These are phyloP conservation scores for Cladosporium sp. DNA, from an alignment of 2,329 filamentous ascomycete genomes.

Conservation along the genomic window DNA sequence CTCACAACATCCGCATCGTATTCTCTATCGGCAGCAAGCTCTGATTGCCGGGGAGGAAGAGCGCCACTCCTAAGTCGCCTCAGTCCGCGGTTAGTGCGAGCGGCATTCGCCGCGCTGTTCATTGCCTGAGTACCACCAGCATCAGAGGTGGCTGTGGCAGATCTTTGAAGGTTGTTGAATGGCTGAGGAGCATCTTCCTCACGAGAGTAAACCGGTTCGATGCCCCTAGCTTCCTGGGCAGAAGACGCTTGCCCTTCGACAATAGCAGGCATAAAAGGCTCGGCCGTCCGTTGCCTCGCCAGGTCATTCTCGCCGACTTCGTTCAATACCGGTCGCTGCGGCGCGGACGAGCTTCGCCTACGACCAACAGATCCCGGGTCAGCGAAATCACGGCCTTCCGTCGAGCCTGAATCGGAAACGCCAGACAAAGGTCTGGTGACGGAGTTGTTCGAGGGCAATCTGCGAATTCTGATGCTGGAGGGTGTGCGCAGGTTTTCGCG, in stretches of 20 bases:
- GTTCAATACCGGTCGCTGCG: conserved; percentile 22
- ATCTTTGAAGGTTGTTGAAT: neutral
- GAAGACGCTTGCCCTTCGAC: conserved; percentile 22
- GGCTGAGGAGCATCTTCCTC: neutral
- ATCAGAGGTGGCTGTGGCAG: neutral
- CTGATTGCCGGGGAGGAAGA: conserved; percentile 5
- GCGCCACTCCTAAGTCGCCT: conserved; percentile 16
- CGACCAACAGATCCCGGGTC: conserved; percentile 17
- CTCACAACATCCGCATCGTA: conserved; percentile 62
- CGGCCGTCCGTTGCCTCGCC: conserved; percentile 23
- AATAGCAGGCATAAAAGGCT: conserved; percentile 26
- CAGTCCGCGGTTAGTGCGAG: conserved; percentile 23
- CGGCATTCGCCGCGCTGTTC: conserved; percentile 26
- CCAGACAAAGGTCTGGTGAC: conserved; percentile 10
- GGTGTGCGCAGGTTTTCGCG: conserved; percentile 28
- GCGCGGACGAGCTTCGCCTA: conserved; percentile 29
- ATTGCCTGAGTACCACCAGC: conserved; percentile 20
- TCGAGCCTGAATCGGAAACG: conserved; percentile 1
- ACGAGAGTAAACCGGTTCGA: conserved; percentile 5
- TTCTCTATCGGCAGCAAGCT: conserved; percentile 32
- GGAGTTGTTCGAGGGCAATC: conserved; percentile 22
- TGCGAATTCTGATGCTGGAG: conserved; percentile 29
- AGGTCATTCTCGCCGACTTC: conserved; percentile 18
- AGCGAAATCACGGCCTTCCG: conserved; percentile 16
- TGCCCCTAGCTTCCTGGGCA: conserved; percentile 12